A percentile compares a stretch with the other conserved stretches of the same genome.
Evolutionary conservation across 1,284 basidiomycete genomes (phyloP).

Genomic region (Heliocybe sulcata): DNA sequence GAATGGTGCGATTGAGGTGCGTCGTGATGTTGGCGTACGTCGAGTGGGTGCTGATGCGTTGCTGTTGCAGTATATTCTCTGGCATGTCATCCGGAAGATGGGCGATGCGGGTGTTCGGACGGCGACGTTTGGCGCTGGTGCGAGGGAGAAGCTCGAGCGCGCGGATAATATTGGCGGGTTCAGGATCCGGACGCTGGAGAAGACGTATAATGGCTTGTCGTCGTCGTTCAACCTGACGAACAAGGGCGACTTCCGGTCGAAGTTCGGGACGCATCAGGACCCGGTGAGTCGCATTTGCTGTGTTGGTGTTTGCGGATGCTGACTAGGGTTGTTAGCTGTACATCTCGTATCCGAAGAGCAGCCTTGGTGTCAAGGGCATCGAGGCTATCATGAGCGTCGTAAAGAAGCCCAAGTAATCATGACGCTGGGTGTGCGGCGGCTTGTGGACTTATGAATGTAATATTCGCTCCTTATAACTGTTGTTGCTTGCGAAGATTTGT

Average conservation of each 20-base stretch:
- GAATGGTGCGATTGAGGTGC: constrained; percentile 32
- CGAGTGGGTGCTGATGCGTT: constrained; percentile 10
- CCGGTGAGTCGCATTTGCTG: constrained; percentile 18
- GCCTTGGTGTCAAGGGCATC: constrained; percentile 25
- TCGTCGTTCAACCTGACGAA: constrained; percentile 30
- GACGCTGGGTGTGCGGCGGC: not conserved
- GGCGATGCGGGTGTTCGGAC: constrained; percentile 32
- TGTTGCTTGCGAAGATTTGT: too few relatives aligned
- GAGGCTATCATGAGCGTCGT: constrained; percentile 30
- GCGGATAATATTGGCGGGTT: constrained; percentile 29
- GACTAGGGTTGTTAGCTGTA: constrained; percentile 15
- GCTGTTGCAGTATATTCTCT: constrained; percentile 32
- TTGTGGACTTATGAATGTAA: too few relatives aligned
- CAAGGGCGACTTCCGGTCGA: constrained; percentile 40
- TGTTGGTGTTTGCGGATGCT: constrained; percentile 6
- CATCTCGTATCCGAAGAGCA: constrained; percentile 18
- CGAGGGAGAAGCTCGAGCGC: constrained; percentile 26
- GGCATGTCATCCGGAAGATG: constrained; percentile 37
- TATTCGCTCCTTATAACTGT: too few relatives aligned
- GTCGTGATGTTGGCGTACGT: not conserved
- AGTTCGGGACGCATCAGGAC: constrained; percentile 29
- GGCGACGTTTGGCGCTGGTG: constrained; percentile 41
- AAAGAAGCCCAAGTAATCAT: constrained; percentile 24
- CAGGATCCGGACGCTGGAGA: constrained; percentile 34
- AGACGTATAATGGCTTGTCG: constrained; percentile 37